These are phyloP conservation scores for Hygrophorus pudorinus DNA, from an alignment of 768 basidiomycete species.

Conservation along the genomic window DNA sequence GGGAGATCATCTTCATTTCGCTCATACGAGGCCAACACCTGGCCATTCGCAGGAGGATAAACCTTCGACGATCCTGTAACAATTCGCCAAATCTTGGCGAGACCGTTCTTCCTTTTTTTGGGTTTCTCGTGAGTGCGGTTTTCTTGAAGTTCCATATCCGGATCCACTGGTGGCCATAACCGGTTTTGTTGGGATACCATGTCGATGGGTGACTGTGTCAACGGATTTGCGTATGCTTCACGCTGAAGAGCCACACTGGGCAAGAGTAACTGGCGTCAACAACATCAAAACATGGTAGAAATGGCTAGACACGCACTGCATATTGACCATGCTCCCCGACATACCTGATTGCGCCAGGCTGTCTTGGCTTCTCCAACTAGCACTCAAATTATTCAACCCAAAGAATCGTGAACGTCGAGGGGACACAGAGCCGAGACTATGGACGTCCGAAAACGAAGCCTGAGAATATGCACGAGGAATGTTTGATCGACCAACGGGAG, in stretches of 20 bases:
- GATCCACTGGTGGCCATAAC: slow-evolving; percentile 36
- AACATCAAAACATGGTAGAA: slow-evolving; percentile 1
- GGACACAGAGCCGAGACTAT: slow-evolving; percentile 59
- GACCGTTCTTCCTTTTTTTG: slow-evolving; percentile 72
- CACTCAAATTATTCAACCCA: slow-evolving; percentile 59
- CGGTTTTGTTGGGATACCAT: slow-evolving; percentile 34
- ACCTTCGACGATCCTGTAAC: slow-evolving; percentile 53
- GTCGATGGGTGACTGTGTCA: slow-evolving; percentile 20
- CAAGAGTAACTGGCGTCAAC: slow-evolving; percentile 6
- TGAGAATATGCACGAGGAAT: slow-evolving; percentile 64
- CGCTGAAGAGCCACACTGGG: slow-evolving; percentile 69
- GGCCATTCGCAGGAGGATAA: slow-evolving; percentile 18
- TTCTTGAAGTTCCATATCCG: slow-evolving; percentile 9
- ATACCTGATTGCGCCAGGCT: slow-evolving; percentile 74
- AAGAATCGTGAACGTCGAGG: slow-evolving; percentile 71
- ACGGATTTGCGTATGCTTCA: slow-evolving; percentile 31
- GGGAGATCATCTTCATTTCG: slow-evolving; percentile 61
- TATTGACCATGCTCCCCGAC: slow-evolving; percentile 84
- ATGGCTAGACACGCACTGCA: slow-evolving; percentile 59
- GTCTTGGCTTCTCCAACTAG: slow-evolving; percentile 71
- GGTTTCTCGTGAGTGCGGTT: slow-evolving; percentile 31
- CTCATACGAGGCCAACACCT: slow-evolving; percentile 27
- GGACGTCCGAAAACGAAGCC: slow-evolving; percentile 72
- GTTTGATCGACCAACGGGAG: slow-evolving; percentile 47
- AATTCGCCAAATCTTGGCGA: slow-evolving; percentile 75